phyloP scores from a whole-genome alignment of 768 basidiomycete genomes.

The Amyloporia xantha region DNA sequence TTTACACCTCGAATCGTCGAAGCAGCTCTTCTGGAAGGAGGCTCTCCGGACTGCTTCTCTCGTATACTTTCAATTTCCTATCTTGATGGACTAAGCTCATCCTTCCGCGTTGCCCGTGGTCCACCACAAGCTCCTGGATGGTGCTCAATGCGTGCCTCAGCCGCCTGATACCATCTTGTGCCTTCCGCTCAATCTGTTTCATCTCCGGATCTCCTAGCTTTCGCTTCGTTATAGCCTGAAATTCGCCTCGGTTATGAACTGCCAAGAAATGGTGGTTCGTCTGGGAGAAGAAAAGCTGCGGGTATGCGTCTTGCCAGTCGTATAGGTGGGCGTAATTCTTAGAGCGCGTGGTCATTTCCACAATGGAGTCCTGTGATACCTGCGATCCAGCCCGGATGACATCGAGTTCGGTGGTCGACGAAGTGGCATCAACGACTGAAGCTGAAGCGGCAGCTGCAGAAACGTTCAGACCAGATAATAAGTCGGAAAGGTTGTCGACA shows the following conservation, averaged over 20 bases:
- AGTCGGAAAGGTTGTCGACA: slow-evolving; percentile 18
- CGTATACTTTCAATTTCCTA: slow-evolving; percentile 40
- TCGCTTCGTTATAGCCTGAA: slow-evolving; percentile 42
- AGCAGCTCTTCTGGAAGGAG: slow-evolving; percentile 41
- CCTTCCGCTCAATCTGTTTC: slow-evolving; percentile 17
- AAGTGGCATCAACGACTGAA: neutral
- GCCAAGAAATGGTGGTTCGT: slow-evolving; percentile 57
- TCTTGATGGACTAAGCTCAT: slow-evolving; percentile 48
- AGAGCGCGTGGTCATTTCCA: slow-evolving; percentile 25
- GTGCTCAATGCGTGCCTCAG: slow-evolving; percentile 21
- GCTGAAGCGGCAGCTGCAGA: neutral
- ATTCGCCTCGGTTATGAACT: slow-evolving; percentile 48
- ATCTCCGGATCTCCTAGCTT: slow-evolving; percentile 19
- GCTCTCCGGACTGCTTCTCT: slow-evolving; percentile 36
- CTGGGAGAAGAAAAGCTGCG: slow-evolving; percentile 65
- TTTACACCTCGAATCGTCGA: slow-evolving; percentile 15
- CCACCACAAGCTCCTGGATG: slow-evolving; percentile 44
- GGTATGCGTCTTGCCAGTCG: slow-evolving; percentile 57
- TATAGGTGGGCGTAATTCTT: slow-evolving; percentile 11
- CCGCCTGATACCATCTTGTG: slow-evolving; percentile 26
- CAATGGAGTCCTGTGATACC: slow-evolving; percentile 30
- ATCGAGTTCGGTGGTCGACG: slow-evolving; percentile 11
- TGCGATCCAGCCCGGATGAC: slow-evolving; percentile 21
- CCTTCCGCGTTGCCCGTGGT: slow-evolving; percentile 44
- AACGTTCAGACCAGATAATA: slow-evolving; percentile 14